Evolutionary conservation across 1,284 basidiomycete species (phyloP), one percentile per base, ranked within the genome.

Genomic region (Boletellus deceptivus): DNA sequence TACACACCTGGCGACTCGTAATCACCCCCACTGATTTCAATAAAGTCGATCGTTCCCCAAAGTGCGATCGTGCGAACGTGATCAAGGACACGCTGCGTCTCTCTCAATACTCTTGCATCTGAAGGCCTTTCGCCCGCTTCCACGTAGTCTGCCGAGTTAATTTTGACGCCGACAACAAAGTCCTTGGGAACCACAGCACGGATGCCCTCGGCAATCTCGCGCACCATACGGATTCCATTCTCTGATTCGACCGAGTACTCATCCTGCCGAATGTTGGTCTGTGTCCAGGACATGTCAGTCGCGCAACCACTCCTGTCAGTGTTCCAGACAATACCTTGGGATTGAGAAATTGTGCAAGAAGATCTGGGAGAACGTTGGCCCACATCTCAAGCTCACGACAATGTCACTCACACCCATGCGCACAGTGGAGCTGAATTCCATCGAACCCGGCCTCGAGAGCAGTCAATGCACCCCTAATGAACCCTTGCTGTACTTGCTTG

Each of bases 131-230:
- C 55, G 10, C 76, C 75, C 4, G 77, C 74, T 47, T 76, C 71
- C 1, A 85, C 74, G 59, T 93, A 97, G 67, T 98, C 95, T 0
- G 84, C 85, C 22, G 88, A 86, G 64, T 93, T 98, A 44, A 97
- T 71, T 64, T 98, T 98, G 64, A 98, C 73, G 1, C 91, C 89
- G 18, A 97, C 60, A 13, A 89, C 71, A 63, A 98, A 98, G 17
- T 75, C 65, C 4, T 65, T 57, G 0, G 84, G 78, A 4, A 84
- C 80, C 2, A 72, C 69, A 3, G 72, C 66, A 24, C 89, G 82
- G 43, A 94, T 86, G 1, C 72, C 73, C 3, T 70, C 62, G 0
- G 89, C 72, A 44, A 95, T 83, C 36, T 82, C 79, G 43, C 75
- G 77, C 18, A 97, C 66, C 9, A 97, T 70, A 37, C 76, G 75